Evolutionary conservation across 2,329 filamentous ascomycete species (phyloP), one percentile per base, ranked within the genome.

Genomic region (Fusarium brevicatenulatum): DNA sequence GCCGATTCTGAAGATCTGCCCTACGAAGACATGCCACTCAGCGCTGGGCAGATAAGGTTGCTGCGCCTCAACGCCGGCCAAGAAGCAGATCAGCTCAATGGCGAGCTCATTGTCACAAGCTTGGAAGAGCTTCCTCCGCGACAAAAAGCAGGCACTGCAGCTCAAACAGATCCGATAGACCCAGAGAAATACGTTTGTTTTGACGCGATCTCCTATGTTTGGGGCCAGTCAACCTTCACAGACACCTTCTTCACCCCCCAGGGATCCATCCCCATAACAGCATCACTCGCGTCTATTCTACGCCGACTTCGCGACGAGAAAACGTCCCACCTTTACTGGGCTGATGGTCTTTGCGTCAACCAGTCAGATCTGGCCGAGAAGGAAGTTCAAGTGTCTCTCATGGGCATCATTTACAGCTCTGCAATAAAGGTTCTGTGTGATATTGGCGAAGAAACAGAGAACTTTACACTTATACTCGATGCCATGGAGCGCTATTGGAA

Each of bases 391-490:
- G 53, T 70, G 1, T 37, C 65, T 37, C 42, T 70, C 0, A 70
- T 70, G 67, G 65, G 53, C 6, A 23, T 32, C 19, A 64, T 70
- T 3, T 70, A 69, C 7, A 43, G 58, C 21, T 70, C 67, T 13
- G 67, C 67, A 1, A 23, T 64, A 1, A 44, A 53, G 5, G 65
- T 70, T 4, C 16, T 68, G 3, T 70, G 67, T 28, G 65, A 70
- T 7, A 18, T 70, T 2, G 16, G 47, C 0, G 52, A 69, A 7
- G 50, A 68, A 6, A 21, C n/a, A 2, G 47, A 58, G 13, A 19
- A 23, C 1, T 15, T 49, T 1, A 5, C n/a, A 4, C 28, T n/a
- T 5, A 7, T 55, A 1, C 53, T 69, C 6, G 58, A 55, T 4
- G 28, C 47, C 4, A 69, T 70, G 23, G 9, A 47, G 2, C 32